These are phyloP conservation scores for Ampelocalamus luodianensis DNA, from an alignment of 176 grass and related monocot genomes.

Conservation along the genomic window DNA sequence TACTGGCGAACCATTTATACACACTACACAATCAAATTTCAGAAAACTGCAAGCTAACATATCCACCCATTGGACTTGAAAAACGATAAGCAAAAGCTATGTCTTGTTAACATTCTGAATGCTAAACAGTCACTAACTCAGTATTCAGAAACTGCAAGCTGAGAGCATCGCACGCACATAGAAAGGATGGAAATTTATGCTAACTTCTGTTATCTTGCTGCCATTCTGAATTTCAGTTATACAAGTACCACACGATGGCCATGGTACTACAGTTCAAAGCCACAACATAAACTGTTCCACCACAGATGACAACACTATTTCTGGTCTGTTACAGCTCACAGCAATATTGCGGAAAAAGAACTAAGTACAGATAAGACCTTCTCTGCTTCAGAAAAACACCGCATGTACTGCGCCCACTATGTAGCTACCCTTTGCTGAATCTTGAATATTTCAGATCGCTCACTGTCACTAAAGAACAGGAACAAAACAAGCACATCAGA, in stretches of 20 bases:
- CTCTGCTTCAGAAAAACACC: neutral
- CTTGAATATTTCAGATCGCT: neutral
- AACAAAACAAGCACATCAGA: constrained; percentile 6
- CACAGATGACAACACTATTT: neutral
- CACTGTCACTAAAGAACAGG: constrained; percentile 34
- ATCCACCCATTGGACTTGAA: neutral
- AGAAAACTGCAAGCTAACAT: neutral
- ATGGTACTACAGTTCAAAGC: neutral
- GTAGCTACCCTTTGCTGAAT: neutral
- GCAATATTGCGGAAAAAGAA: neutral
- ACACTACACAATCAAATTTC: neutral
- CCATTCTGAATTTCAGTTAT: neutral
- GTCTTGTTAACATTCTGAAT: neutral
- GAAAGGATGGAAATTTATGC: neutral
- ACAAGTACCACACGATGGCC: too few species aligned
- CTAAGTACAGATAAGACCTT: neutral
- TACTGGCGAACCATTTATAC: neutral
- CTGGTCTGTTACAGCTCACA: neutral
- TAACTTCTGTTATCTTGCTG: neutral
- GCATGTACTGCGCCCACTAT: neutral
- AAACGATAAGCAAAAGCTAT: neutral
- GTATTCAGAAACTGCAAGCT: neutral
- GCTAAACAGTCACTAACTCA: neutral
- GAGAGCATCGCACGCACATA: neutral
- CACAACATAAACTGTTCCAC: neutral